Evolutionary conservation across 2,329 filamentous ascomycete species (phyloP), one percentile per base, ranked within the genome.

Genomic region (Sporothrix globosa): DNA sequence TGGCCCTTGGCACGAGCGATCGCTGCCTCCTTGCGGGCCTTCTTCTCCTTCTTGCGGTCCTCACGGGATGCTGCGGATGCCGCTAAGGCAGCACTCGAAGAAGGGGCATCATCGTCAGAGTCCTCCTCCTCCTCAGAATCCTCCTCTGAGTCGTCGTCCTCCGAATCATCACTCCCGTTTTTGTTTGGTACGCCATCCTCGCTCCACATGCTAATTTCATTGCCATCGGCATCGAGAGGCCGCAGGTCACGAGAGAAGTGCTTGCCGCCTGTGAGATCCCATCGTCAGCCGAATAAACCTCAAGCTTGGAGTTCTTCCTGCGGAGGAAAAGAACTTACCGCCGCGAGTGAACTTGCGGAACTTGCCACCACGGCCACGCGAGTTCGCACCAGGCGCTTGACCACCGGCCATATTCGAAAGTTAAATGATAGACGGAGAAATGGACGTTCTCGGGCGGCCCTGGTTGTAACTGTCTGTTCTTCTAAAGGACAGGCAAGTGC

Each of bases 281-380:
- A 19, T 14, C 2, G 34, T 48, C 6, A 68, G 54, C 10, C 50
- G 2, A 44, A 44, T n/a, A 24, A 44, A 52, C 30, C 17, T 30
- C 17, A 17, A 27, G 14, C 17, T 9, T 50, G 48, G 48, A 7
- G 2, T 9, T 19, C 11, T 41, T 41, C 56, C 2, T 46, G 58
- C 13, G 24, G 21, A 63, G 21, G 11, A 13, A 1, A 4, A n/a
- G 4, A 17, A 52, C 86, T 76, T 82, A 95, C 95, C 94, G 86
- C 95, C 95, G 82, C 95, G 88, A 76, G 92, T 93, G 75, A 91
- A 93, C 85, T 97, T 98, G 84, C 89, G 92, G 81, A 95, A 97
- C 83, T 98, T 98, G 82, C 94, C 93, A 77, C 91, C 93, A 79
- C 94, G 91, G 76, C 92, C 93, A 79, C 93, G 87, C 74, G 90